phyloP scores from a whole-genome alignment of 73 alveolate species.

The Uronychia setigera region DNA sequence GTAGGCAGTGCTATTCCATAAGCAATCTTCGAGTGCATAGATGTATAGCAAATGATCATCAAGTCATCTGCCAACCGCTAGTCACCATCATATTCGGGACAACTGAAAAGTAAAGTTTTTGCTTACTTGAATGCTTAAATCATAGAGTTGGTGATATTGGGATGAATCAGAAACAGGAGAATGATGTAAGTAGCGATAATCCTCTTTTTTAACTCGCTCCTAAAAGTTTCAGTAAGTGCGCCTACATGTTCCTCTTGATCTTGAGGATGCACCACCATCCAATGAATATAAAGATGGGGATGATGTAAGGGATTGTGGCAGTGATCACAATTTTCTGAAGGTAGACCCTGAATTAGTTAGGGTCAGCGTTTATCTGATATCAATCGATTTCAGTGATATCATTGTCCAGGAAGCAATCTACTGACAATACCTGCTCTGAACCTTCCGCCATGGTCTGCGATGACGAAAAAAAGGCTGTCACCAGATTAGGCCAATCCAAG shows the following conservation, averaged over 20 bases:
- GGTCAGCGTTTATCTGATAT: neutral
- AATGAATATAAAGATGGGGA: neutral
- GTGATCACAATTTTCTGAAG: constrained; percentile 7
- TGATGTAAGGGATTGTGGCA: constrained; percentile 14
- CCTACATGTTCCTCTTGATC: neutral
- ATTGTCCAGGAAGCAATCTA: constrained; percentile 4
- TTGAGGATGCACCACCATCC: constrained; percentile 10
- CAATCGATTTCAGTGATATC: neutral
- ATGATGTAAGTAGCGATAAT: neutral
- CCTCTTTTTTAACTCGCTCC: neutral
- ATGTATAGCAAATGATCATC: neutral
- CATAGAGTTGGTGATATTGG: constrained; percentile 1
- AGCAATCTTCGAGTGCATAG: neutral
- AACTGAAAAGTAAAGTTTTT: neutral
- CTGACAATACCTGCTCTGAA: constrained; percentile 8
- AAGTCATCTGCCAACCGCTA: neutral
- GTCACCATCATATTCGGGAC: neutral
- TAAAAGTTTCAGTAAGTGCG: neutral
- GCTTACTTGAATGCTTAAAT: neutral
- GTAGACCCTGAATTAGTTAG: constrained; percentile 3
- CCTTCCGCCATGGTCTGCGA: constrained; percentile 15
- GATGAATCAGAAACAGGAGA: constrained; percentile 20
- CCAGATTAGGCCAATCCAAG: constrained; percentile 23
- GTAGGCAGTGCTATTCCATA: constrained; percentile 32
- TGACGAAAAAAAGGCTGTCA: neutral